Evolutionary conservation across 176 grass and related monocot genomes (phyloP).

Genomic region (Tuctoria greenei): DNA sequence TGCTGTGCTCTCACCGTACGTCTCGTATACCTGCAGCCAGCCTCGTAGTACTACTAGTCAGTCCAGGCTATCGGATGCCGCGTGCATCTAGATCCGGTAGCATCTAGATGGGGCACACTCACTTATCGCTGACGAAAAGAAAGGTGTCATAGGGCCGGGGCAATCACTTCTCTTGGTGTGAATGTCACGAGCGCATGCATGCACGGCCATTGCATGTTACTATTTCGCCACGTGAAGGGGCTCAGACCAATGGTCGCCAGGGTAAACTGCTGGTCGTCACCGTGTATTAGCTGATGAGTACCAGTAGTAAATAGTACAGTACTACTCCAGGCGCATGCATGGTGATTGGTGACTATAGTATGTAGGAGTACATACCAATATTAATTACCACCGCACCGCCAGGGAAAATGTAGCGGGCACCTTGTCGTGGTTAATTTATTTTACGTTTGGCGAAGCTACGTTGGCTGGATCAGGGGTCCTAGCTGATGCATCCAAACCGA

Average conservation of each 20-base stretch:
- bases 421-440: neutral
- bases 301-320: neutral
- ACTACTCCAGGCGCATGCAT: neutral
- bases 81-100: constrained; percentile 9
- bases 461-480: no score
- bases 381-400: neutral
- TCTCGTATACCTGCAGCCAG: no score
- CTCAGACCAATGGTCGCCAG: constrained; percentile 41
- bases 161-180: neutral
- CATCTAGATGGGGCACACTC: constrained; percentile 32
- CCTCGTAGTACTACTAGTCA: neutral
- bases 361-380: no score
- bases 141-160: constrained; percentile 15
- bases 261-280: constrained; percentile 25
- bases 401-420: no score
- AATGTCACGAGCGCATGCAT: neutral
- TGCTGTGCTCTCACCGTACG: no score
- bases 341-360: neutral
- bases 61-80: neutral
- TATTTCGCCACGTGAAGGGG: constrained; percentile 53
- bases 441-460: neutral
- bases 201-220: constrained; percentile 23
- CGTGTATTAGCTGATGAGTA: neutral
- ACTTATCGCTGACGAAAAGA: constrained; percentile 22
- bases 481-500: no score